Evolutionary conservation across 352 stramenopile genomes (phyloP), one percentile per base, ranked within the genome.

Genomic region (Phytophthora multivora): DNA sequence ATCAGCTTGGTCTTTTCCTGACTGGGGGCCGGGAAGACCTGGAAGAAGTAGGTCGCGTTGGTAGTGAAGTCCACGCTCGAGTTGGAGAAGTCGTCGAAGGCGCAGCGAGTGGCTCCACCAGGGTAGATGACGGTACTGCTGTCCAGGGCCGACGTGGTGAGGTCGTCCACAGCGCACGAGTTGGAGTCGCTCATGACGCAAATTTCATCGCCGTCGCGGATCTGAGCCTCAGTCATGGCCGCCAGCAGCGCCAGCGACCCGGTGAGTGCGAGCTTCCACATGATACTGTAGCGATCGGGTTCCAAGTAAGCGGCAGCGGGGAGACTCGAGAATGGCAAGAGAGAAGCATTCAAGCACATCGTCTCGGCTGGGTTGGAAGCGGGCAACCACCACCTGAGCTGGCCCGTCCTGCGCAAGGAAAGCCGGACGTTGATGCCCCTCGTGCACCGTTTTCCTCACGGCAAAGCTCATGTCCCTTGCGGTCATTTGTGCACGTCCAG

Each of bases 1-100:
- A 93, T 59, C 13, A 93, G 60, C 63, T 93, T 92, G 31, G 59
- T 78, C 57, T 88, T 89, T 55, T 63, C 69, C 43, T 80, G 47
- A 15, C 79, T 64, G 15, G 65, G 59, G 28, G 73, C 71, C 19
- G 83, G 80, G 62, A 91, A 91, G 13, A 91, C 71, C 60, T 90
- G 79, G 69, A 90, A 90, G 56, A 90, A 90, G 68, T 84, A 93
- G 10, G 81, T 85, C 31, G 68, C 26, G 46, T 84, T 85, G 19
- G 76, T 81, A n/a, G 46, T 59, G 21, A 79, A 84, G 55, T 71
- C 59, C 12, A 75, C 66, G n/a, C 51, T 71, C 41, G 60, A 63
- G 39, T 77, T 65, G 39, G 48, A 67, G 52, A 73, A 83, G 59
- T 86, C 75, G 53, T 86, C 77, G 38, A 84, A 86, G 13, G 77